phyloP scores from a whole-genome alignment of 2,329 filamentous ascomycete species.

The Alternaria sp. region DNA sequence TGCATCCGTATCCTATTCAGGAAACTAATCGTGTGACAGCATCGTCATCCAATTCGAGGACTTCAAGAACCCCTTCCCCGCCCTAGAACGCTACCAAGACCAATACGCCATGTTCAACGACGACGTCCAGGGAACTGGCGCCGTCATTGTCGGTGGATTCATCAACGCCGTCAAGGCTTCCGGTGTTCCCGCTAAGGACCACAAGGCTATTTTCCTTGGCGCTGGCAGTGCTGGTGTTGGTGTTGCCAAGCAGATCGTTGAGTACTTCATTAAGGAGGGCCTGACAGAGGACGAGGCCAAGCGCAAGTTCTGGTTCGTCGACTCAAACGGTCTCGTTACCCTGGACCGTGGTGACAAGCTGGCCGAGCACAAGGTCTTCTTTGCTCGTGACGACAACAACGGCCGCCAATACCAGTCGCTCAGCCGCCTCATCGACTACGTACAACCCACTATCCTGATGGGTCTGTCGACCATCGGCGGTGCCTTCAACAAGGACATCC shows the following conservation, averaged over 20 bases:
- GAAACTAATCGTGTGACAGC: conserved; percentile 51
- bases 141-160: conserved; percentile 87
- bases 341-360: conserved; percentile 91
- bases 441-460: conserved; percentile 92
- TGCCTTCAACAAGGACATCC: conserved; percentile 86
- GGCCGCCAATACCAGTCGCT: conserved; percentile 75
- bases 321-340: conserved; percentile 95
- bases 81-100: conserved; percentile 86
- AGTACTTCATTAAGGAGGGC: conserved; percentile 93
- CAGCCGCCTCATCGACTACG: conserved; percentile 90
- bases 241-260: conserved; percentile 96
- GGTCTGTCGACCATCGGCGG: conserved; percentile 94
- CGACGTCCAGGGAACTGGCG: conserved; percentile 96
- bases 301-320: conserved; percentile 95
- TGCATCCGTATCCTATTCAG: background rate
- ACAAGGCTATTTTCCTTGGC: conserved; percentile 94
- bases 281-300: conserved; percentile 85
- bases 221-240: conserved; percentile 95
- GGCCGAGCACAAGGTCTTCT: conserved; percentile 82
- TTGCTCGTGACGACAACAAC: conserved; percentile 69
- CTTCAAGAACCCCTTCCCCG: conserved; percentile 96
- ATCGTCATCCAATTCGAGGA: conserved; percentile 93
- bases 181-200: conserved; percentile 83
- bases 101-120: conserved; percentile 97
- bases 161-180: conserved; percentile 81